Base-by-base conservation (phyloP, 495 filamentous ascomycete genomes). In the Xanthoparmelia taractica region DNA sequence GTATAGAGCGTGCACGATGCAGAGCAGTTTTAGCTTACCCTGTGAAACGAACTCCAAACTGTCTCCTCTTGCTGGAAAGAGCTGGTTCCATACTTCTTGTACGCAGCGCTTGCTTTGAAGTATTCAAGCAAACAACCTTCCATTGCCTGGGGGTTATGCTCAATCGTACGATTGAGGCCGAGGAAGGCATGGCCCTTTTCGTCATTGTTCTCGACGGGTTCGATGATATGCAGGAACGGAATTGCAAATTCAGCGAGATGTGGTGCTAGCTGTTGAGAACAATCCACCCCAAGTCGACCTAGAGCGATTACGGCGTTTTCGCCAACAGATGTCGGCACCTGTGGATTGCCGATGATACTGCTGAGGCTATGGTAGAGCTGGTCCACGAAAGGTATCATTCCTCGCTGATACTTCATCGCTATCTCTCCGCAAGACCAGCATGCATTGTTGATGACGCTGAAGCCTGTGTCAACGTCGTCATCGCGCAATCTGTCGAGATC, bases 401-500 rank as follows among this genome's bases (percentile, higher is more conserved):
- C 82, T 67, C 90, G 84, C 69, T 90, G 85, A 74, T 94, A 85
- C 68, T 91, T 85, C 74, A 97, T 85, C 12, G 91, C 86, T 63
- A 99, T 95, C 76, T 99, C 94, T 23, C 94, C 94, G 29, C 85
- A 88, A 37, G 92, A 94, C 94, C 94, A 99, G 78, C 95, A 97
- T 36, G 94, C 92, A 71, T 99, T 99, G 80, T 97, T 99, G 63
- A 97, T 82, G 23, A 96, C 93, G 52, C 88, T 87, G 73, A 96
- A 97, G 11, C 86, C 85, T 11, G 84, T 90, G 61, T 85, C 80
- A 34, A 87, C 80, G 63, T 91, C 88, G 57, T 91, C 86, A 58
- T 90, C 85, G 10, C 84, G 74, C 54, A 91, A 84, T 57, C 83
- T 76, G 62, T 90, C 87, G 52, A 97, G 76, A 68, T 97, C 92